Percentiles rank a stretch among this genome's conserved stretches.
phyloP scores from a whole-genome alignment of 495 filamentous ascomycete species.

The Penicilliopsis zonata region DNA sequence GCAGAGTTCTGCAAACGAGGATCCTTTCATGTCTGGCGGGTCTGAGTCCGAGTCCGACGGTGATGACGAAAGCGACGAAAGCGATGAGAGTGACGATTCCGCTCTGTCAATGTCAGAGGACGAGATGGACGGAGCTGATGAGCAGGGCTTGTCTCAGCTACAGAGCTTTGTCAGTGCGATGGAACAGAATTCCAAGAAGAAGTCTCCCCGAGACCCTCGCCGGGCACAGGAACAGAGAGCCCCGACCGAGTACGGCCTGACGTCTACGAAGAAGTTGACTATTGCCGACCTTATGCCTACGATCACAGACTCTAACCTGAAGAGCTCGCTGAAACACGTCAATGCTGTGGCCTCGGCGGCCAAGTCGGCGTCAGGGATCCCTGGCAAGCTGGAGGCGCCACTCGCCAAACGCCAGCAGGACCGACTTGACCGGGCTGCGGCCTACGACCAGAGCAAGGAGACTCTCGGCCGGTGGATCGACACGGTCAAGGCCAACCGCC shows the following conservation, averaged over 20 bases:
- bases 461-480: conserved; percentile 84
- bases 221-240: conserved; percentile 36
- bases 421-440: conserved; percentile 67
- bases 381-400: conserved; percentile 71
- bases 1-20: conserved; percentile 24
- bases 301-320: conserved; percentile 62
- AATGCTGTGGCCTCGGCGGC: conserved; percentile 30
- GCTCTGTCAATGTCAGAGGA: conserved; percentile 43
- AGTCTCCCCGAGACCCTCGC: conserved; percentile 14
- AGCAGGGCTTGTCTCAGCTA: conserved; percentile 51
- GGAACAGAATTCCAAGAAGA: conserved; percentile 22
- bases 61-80: conserved; percentile 39
- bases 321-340: conserved; percentile 65
- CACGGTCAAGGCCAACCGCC: conserved; percentile 85
- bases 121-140: conserved; percentile 40
- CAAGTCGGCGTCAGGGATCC: conserved; percentile 38
- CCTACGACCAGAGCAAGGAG: conserved; percentile 85
- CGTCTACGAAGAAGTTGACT: conserved; percentile 60
- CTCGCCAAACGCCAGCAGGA: conserved; percentile 86
- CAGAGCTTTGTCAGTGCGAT: conserved; percentile 63
- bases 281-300: conserved; percentile 64
- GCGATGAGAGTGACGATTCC: conserved; percentile 34
- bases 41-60: conserved; percentile 17
- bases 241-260: conserved; percentile 46
- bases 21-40: conserved; percentile 1